Percentiles rank a stretch among this genome's conserved stretches.
Conservation (phyloP, 2,329 filamentous ascomycete genomes). For the Thielaviopsis populi region DNA sequence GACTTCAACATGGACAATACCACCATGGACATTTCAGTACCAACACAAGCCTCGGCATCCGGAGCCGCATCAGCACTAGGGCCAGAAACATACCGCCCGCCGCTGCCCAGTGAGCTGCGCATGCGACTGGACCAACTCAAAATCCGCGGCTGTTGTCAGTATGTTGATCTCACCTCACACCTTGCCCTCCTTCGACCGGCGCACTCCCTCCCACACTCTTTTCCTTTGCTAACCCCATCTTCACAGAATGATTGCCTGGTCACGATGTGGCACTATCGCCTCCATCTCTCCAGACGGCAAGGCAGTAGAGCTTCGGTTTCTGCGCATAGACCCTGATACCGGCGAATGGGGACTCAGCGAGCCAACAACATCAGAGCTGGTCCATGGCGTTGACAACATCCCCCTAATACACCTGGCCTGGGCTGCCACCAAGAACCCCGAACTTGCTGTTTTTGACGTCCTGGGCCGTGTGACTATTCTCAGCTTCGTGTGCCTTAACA, state of each 20-base stretch:
- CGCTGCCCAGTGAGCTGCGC: slow-evolving; percentile 49
- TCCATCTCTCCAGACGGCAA: slow-evolving; percentile 59
- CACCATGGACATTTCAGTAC: slow-evolving; percentile 32
- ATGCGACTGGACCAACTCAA: slow-evolving; percentile 65
- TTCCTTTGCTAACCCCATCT: slow-evolving; percentile 17
- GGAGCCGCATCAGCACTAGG: not conserved
- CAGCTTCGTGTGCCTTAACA: slow-evolving; percentile 59
- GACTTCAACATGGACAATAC: slow-evolving; percentile 31
- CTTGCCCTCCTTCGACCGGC: not conserved
- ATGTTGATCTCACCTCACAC: slow-evolving; percentile 25
- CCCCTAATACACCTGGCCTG: slow-evolving; percentile 69
- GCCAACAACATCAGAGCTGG: slow-evolving; percentile 46
- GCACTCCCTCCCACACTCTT: not conserved
- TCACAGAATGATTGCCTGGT: slow-evolving; percentile 68
- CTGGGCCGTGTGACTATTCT: slow-evolving; percentile 64
- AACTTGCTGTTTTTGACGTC: slow-evolving; percentile 71
- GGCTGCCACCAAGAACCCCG: slow-evolving; percentile 55
- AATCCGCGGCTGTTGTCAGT: slow-evolving; percentile 67
- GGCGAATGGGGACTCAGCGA: slow-evolving; percentile 65
- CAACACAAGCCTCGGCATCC: slow-evolving; percentile 19
- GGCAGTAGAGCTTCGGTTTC: slow-evolving; percentile 54
- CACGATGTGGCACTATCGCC: slow-evolving; percentile 71
- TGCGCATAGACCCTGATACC: slow-evolving; percentile 52
- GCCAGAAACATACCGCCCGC: slow-evolving; percentile 28
- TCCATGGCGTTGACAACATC: slow-evolving; percentile 47